Percentiles rank a stretch among this genome's conserved stretches.
Evolutionary conservation across 2,329 filamentous ascomycete species (phyloP).

Genomic region (Fusarium guadeloupense): DNA sequence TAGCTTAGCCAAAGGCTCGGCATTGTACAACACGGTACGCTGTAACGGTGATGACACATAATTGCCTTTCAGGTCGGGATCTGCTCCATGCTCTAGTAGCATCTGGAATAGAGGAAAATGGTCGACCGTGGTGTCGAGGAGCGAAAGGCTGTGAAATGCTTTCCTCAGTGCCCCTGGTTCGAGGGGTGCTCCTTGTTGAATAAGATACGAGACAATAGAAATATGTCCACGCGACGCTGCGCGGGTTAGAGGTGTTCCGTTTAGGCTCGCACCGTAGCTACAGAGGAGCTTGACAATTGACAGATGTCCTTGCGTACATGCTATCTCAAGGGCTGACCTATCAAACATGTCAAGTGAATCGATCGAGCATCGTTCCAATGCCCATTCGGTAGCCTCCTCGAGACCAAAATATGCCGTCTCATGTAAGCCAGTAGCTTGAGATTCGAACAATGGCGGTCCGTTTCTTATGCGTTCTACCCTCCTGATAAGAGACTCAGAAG

Average conservation of each 20-base stretch:
- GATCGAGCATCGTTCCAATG: neutral
- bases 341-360: neutral
- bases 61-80: neutral
- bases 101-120: too few species aligned
- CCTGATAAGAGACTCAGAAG: neutral
- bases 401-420: slow-evolving; percentile 8
- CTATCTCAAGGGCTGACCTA: neutral
- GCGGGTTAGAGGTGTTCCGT: neutral
- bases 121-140: too few species aligned
- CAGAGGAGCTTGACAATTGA: neutral
- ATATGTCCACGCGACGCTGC: neutral
- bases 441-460: neutral
- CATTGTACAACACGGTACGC: neutral
- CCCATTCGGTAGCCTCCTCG: neutral
- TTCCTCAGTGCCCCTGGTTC: neutral
- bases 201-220: neutral
- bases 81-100: neutral
- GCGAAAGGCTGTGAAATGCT: too few species aligned
- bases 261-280: neutral
- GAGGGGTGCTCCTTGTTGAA: neutral
- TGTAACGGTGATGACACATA: neutral
- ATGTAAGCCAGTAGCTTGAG: slow-evolving; percentile 3
- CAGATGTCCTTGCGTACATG: neutral
- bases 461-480: neutral
- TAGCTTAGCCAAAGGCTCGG: neutral